A percentile compares a stretch with the other conserved stretches of the same genome.
These are phyloP conservation scores for Colletotrichum ledebouriae DNA, from an alignment of 2,329 filamentous ascomycete genomes.

Conservation along the genomic window DNA sequence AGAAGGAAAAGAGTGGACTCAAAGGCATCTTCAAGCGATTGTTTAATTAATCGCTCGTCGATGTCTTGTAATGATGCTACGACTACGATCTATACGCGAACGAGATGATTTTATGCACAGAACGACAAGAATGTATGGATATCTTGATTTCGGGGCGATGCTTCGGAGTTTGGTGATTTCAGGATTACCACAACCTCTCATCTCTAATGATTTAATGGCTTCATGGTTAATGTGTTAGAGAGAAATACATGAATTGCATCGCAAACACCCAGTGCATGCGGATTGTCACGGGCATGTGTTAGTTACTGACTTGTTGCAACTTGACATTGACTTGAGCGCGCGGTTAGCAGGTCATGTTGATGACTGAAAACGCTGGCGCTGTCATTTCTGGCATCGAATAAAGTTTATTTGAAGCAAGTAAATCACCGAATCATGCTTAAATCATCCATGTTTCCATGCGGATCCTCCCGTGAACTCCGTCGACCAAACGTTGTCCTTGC, in stretches of 20 bases:
- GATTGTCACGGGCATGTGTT: not conserved
- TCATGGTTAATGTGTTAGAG: slow-evolving; percentile 15
- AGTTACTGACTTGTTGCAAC: too few relatives aligned
- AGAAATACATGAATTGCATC: slow-evolving; percentile 16
- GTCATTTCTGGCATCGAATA: too few relatives aligned
- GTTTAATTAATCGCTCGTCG: slow-evolving; percentile 47
- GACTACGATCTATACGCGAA: slow-evolving; percentile 51
- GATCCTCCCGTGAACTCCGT: slow-evolving; percentile 10
- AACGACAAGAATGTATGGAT: not conserved
- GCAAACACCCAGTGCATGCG: not conserved
- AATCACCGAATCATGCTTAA: too few relatives aligned
- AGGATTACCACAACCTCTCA: slow-evolving; percentile 2
- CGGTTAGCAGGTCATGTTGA: too few relatives aligned
- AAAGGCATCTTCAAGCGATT: slow-evolving; percentile 55
- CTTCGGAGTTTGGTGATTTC: not conserved
- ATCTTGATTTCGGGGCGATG: too few relatives aligned
- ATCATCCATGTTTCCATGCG: not conserved
- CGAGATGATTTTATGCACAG: slow-evolving; percentile 42
- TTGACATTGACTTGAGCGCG: too few relatives aligned
- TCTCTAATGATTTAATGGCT: slow-evolving; percentile 18
- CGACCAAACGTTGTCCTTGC: not conserved
- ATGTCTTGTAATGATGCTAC: slow-evolving; percentile 35
- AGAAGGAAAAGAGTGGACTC: slow-evolving; percentile 51
- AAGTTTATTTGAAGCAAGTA: too few relatives aligned
- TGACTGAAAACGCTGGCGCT: too few relatives aligned